Conservation (phyloP, 129 eudicot species). For the Escallonia herrerae region DNA sequence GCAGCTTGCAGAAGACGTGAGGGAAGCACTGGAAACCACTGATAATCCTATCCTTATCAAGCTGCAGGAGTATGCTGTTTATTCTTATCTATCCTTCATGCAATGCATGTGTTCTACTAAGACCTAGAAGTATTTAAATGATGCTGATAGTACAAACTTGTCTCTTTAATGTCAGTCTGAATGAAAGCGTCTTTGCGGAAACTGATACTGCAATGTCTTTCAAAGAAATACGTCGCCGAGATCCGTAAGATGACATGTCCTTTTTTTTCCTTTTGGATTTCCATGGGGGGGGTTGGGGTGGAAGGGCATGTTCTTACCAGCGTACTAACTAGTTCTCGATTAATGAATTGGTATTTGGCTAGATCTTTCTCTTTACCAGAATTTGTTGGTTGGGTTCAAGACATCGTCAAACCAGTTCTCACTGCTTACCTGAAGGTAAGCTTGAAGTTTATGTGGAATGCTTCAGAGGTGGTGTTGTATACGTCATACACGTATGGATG, state of each 20-base stretch:
- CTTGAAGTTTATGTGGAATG: constrained; percentile 12
- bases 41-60: constrained; percentile 94
- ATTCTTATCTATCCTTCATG: background rate
- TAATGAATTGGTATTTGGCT: constrained; percentile 7
- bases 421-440: constrained; percentile 74
- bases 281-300: background rate
- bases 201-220: constrained; percentile 72
- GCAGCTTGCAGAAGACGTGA: constrained; percentile 89
- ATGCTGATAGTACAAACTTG: background rate
- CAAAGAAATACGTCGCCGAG: constrained; percentile 93
- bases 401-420: constrained; percentile 78
- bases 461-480: background rate
- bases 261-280: background rate
- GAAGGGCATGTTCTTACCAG: background rate
- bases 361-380: constrained; percentile 87
- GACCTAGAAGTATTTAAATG: constrained; percentile 1
- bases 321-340: constrained; percentile 5
- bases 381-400: constrained; percentile 85
- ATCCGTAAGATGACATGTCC: constrained; percentile 56
- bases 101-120: background rate
- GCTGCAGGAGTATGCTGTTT: constrained; percentile 70
- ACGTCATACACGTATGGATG: too few species aligned
- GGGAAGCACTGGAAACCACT: constrained; percentile 91
- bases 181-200: constrained; percentile 83
- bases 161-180: constrained; percentile 34